phyloP scores from a whole-genome alignment of 805 yeast species.

The Isabelozyma heimii region DNA sequence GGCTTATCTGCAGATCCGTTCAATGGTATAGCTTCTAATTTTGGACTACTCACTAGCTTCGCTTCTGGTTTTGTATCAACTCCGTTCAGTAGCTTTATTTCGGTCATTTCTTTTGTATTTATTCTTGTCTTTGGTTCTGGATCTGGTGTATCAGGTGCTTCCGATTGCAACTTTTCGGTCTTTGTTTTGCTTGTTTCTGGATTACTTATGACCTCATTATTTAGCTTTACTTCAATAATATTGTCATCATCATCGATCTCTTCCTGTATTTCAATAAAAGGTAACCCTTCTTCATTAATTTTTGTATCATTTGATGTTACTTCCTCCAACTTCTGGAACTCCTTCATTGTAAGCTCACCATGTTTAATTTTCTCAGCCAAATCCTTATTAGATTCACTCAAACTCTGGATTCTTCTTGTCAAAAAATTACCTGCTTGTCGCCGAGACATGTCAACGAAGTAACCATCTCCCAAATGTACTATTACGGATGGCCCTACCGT shows the following conservation, averaged over 20 bases:
- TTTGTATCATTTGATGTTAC: conserved; percentile 4
- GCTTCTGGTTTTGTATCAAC: not conserved
- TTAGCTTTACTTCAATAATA: conserved; percentile 39
- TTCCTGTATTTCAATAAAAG: conserved; percentile 81
- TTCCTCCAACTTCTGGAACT: conserved; percentile 17
- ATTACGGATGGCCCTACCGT: conserved; percentile 9
- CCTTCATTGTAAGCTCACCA: conserved; percentile 28
- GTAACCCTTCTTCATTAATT: conserved; percentile 48
- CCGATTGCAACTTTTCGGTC: not conserved
- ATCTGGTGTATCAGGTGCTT: no score
- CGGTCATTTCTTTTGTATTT: no score
- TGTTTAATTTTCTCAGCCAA: conserved; percentile 38
- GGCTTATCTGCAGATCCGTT: no score
- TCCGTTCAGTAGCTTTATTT: no score
- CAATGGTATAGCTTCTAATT: no score
- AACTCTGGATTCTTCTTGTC: conserved; percentile 20
- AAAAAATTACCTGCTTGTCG: conserved; percentile 25
- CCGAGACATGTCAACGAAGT: conserved; percentile 32
- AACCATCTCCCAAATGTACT: conserved; percentile 40
- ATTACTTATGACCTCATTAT: conserved; percentile 10
- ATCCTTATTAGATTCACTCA: conserved; percentile 39
- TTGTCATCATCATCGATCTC: conserved; percentile 78
- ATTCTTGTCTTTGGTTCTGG: no score
- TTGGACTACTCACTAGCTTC: not conserved
- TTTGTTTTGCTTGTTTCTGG: not conserved